A percentile compares a stretch with the other conserved stretches of the same genome.
Evolutionary conservation across 169 alveolate species (phyloP).

Genomic region (Plasmodium gonderi): DNA sequence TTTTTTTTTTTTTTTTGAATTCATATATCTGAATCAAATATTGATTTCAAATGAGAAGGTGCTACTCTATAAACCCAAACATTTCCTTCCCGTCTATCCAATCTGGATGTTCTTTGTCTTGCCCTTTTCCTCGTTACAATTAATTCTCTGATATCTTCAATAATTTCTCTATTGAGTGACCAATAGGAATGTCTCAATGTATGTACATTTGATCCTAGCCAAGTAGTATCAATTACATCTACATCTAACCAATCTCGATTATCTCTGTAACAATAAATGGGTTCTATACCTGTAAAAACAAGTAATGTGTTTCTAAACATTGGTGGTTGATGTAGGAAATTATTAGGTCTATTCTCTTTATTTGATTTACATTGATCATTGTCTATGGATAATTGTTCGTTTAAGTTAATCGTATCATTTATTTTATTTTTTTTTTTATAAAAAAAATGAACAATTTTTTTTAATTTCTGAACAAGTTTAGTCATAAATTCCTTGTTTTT

Average conservation of each 20-base stretch:
- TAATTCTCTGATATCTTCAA: conserved; percentile 88
- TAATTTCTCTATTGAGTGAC: conserved; percentile 85
- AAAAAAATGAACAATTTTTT: conserved; percentile 1
- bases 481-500: conserved; percentile 9
- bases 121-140: conserved; percentile 88
- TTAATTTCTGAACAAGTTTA: neutral
- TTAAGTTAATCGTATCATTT: neutral
- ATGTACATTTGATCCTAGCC: conserved; percentile 82
- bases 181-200: conserved; percentile 81
- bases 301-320: conserved; percentile 67
- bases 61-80: conserved; percentile 90
- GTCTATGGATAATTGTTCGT: conserved; percentile 5
- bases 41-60: conserved; percentile 82
- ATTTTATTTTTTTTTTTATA: neutral
- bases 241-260: conserved; percentile 86
- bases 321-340: conserved; percentile 66
- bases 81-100: conserved; percentile 87
- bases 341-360: neutral
- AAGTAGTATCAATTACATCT: conserved; percentile 89
- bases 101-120: conserved; percentile 82
- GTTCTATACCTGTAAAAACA: conserved; percentile 75
- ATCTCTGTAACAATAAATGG: conserved; percentile 40
- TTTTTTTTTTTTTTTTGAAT: neutral
- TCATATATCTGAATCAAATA: conserved; percentile 76
- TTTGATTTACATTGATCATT: neutral